Evolutionary conservation across 1,284 basidiomycete genomes (phyloP).

Genomic region (Volvariella surrecta): DNA sequence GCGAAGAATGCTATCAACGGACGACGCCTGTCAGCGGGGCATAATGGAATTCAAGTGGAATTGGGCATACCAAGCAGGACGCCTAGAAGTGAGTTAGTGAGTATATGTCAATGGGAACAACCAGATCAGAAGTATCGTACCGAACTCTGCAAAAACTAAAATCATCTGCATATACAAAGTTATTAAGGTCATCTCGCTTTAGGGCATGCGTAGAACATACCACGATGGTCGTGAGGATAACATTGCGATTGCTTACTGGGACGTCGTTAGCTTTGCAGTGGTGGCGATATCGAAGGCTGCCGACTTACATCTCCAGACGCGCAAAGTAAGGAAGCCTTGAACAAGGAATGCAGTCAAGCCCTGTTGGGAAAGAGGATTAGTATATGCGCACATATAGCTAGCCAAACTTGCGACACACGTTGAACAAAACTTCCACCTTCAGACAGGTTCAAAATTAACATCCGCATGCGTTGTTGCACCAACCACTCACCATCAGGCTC

Average conservation of each 20-base stretch:
- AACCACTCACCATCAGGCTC: conserved; percentile 34
- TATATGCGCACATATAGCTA: not conserved
- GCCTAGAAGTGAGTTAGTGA: too few species aligned
- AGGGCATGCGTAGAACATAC: conserved; percentile 24
- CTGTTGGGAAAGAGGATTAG: conserved; percentile 16
- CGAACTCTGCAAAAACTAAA: conserved; percentile 42
- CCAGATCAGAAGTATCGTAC: conserved; percentile 20
- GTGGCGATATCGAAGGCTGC: conserved; percentile 4
- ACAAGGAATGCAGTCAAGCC: conserved; percentile 41
- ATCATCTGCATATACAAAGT: conserved; percentile 12
- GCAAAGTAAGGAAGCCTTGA: conserved; percentile 43
- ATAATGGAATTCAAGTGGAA: conserved; percentile 3
- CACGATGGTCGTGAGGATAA: conserved; percentile 27
- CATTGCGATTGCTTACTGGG: conserved; percentile 38
- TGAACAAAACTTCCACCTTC: conserved; percentile 46
- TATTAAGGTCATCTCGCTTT: too few species aligned
- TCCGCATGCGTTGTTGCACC: not conserved
- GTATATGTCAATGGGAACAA: too few species aligned
- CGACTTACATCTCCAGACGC: conserved; percentile 40
- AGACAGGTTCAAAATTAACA: not conserved
- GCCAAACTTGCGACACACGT: conserved; percentile 22
- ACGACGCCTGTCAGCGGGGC: not conserved
- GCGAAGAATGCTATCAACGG: conserved; percentile 25
- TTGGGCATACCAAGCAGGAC: too few species aligned
- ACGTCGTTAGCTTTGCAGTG: not conserved